Evolutionary conservation across 2,329 filamentous ascomycete species (phyloP), one percentile per base, ranked within the genome.

Genomic region (Talaromyces sp.): DNA sequence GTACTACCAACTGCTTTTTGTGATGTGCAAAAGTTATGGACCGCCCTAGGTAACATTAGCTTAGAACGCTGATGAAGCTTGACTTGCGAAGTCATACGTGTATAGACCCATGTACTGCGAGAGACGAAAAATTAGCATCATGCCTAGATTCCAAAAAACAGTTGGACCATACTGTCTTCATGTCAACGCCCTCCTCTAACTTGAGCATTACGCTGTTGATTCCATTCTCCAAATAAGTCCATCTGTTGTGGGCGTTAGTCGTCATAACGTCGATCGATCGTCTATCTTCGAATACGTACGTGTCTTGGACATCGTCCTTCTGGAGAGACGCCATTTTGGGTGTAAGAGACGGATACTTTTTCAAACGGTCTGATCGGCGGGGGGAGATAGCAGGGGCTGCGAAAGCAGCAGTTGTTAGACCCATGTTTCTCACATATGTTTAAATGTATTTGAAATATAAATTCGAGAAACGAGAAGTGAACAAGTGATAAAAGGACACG

Each of bases 11-110:
- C 88, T 1, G 92, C 92, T 77, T 98, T 98, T 78, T 98, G 95
- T 27, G 95, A 97, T 64, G 95, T 99, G 78, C 95, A 99, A 79
- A 99, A 99, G 82, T 99, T 97, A 82, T 99, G 95, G 59, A 99
- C 95, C 67, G 93, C 93, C 62, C 85, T 93, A 76, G 63, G 63
- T 39, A 68, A 61, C 22, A 19, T 66, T 47, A 64, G 24, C 11
- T 63, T 67, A 71, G 58, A 69, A 64, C 56, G 33, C 39, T 52
- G 56, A 39, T 22, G 63, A 62, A 41, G 71, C 19, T 72, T 8
- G 33, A 14, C 35, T 27, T 48, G 48, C 57, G 39, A 61, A 14
- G 64, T 77, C 80, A 70, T 76, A 92, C 90, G 94, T 97, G 81
- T 98, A 98, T 67, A 97, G 88, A 64, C 91, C 92, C 94, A 98